These are phyloP conservation scores for Aureobasidium namibiae DNA, from an alignment of 2,329 filamentous ascomycete genomes.

Conservation along the genomic window DNA sequence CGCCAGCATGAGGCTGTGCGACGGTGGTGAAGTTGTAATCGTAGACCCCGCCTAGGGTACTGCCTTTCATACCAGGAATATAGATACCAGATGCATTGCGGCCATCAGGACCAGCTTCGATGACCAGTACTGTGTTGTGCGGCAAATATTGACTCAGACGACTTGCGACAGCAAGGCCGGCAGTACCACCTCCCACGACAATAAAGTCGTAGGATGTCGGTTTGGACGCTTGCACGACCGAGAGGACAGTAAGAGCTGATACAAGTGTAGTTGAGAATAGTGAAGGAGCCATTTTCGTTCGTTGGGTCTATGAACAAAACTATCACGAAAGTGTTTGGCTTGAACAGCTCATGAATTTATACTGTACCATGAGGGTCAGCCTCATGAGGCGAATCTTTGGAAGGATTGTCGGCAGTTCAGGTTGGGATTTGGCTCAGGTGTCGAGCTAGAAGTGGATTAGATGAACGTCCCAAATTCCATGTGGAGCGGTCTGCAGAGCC, in stretches of 20 bases:
- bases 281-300: neutral
- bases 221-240: neutral
- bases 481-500: neutral
- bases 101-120: constrained; percentile 23
- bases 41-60: constrained; percentile 18
- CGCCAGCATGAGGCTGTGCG: constrained; percentile 32
- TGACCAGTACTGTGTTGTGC: constrained; percentile 23
- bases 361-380: neutral
- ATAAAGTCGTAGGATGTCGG: constrained; percentile 19
- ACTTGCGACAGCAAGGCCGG: constrained; percentile 23
- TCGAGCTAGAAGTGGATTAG: neutral
- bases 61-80: constrained; percentile 20
- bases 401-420: neutral
- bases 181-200: constrained; percentile 23
- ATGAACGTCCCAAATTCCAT: neutral
- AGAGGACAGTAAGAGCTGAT: neutral
- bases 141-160: constrained; percentile 23
- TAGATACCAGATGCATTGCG: constrained; percentile 16
- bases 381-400: neutral
- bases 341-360: neutral
- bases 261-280: neutral
- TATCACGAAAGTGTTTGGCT: neutral
- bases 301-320: neutral
- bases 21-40: constrained; percentile 41
- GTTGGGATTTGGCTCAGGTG: neutral